Base-by-base conservation (phyloP, 345 rosid genomes). In the Gynandropsis gynandra region DNA sequence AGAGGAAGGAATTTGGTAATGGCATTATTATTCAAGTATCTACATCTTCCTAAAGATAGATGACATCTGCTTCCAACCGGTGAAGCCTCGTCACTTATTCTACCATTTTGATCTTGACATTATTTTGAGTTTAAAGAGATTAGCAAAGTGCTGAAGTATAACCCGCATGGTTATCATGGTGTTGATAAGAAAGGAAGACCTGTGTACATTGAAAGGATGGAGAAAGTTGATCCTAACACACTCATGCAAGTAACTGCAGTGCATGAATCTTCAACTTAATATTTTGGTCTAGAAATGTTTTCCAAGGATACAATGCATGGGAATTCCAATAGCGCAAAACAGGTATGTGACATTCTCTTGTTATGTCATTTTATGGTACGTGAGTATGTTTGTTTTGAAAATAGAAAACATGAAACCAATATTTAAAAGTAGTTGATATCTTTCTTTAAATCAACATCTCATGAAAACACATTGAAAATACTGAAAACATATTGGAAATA, bases 171-270 rank as follows among this genome's bases (percentile, higher is more conserved):
- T 52, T 65, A 92, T 72, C 98, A 92, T 72, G 97, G 98, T 15
- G 94, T 92, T 68, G 98, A 92, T 54, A 92, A 76, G 68, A 97
- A 92, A 69, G 98, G 98, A 24, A 73, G 94, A 14, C 98, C 97
- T 46, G 48, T 92, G 41, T 92, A 92, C 71, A 76, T 92, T 57
- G 98, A 92, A 74, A 80, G 95, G 55, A 67, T 92, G 50, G 98
- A 97, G 35, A 85, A 75, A 75, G 95, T 92, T 58, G 98, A 92
- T 46, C 77, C 98, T 27, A 62, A 73, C 67, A 87, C 69, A 61
- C 88, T 92, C 15, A 92, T 92, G 98, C 97, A 87, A 66, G 97
- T 75, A 31, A 92, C 98, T n/a, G n/a, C n/a, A n/a, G n/a, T n/a
- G n/a, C n/a, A n/a, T n/a, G n/a, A n/a, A n/a, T n/a, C n/a, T n/a